Evolutionary conservation across 2,329 filamentous ascomycete genomes (phyloP), one percentile per base, ranked within the genome.

Genomic region (Fusarium sulawesiense): DNA sequence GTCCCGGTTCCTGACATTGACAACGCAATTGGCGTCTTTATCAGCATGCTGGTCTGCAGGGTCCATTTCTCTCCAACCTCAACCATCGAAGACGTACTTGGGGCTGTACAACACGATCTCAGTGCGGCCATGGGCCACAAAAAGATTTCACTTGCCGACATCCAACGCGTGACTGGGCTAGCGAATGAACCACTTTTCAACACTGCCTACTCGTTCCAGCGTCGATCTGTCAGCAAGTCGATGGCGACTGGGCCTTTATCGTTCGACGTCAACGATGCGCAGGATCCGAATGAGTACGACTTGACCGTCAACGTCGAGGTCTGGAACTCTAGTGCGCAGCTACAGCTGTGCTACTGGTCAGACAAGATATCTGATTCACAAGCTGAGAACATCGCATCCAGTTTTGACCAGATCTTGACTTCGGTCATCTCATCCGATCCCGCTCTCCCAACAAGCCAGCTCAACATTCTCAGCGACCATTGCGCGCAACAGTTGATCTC

Each of bases 341-440:
- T 75, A 1, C 68, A 73, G 23, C 42, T 74, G 6, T 72, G 64
- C 6, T 75, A 75, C 62, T 75, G 73, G 73, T 25, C 64, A 16
- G 62, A 75, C 53, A 73, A 55, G 40, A 49, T 75, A 6, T 61
- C 66, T 2, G 66, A 72, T 8, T 42, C 44, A 12, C 72, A 75
- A 8, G 73, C 66, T 23, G 44, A 3, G 6, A 74, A 69, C 9
- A 67, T 75, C 20, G 71, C 70, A 2, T 68, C 57, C 1, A 65
- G 71, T 4, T 61, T 74, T 37, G 56, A 69, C n/a, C 61, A 69
- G 18, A 21, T 74, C 7, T 12, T 73, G 3, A 68, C 55, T 13
- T 70, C 68, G 0, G 58, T 73, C 0, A 10, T 50, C 2, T 30
- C 37, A 2, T 56, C 16, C 3, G 47, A 68, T 5, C n/a, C 40